A percentile compares a stretch with the other conserved stretches of the same genome.
phyloP scores from a whole-genome alignment of 2,329 filamentous ascomycete genomes.

The Nemania diffusa region DNA sequence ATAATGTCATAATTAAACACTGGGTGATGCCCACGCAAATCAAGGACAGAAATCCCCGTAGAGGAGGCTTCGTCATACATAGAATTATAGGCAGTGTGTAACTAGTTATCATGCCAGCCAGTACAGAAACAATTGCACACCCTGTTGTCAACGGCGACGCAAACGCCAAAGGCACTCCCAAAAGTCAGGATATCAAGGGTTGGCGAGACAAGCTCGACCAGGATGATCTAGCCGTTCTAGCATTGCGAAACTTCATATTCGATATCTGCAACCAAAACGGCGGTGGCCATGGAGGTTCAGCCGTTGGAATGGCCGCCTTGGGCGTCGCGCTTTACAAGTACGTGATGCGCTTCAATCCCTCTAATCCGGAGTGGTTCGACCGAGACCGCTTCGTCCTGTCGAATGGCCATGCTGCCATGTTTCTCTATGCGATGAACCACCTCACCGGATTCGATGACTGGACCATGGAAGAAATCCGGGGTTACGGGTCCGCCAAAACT shows the following conservation, averaged over 20 bases:
- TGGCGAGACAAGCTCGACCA: conserved; percentile 22
- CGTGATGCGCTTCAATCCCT: conserved; percentile 66
- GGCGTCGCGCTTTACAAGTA: conserved; percentile 59
- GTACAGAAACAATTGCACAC: neutral
- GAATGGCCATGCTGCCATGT: conserved; percentile 63
- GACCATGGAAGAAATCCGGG: conserved; percentile 64
- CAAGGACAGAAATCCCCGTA: neutral
- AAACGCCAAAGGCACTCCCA: neutral
- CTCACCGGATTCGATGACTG: conserved; percentile 61
- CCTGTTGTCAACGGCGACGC: neutral
- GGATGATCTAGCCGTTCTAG: conserved; percentile 26
- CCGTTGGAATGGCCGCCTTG: conserved; percentile 53
- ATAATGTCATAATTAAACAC: neutral
- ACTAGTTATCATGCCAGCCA: neutral
- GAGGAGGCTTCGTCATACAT: no score
- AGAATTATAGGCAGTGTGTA: neutral
- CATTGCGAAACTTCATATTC: conserved; percentile 17
- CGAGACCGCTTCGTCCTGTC: conserved; percentile 69
- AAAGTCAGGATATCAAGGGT: neutral
- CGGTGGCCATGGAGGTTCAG: conserved; percentile 20
- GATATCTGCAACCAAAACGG: conserved; percentile 17
- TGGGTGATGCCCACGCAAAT: neutral
- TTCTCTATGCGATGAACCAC: conserved; percentile 62
- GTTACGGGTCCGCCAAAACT: conserved; percentile 56
- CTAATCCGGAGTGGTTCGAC: conserved; percentile 64